Conservation (phyloP, 2,329 filamentous ascomycete species). For the Exophiala calicioides region DNA sequence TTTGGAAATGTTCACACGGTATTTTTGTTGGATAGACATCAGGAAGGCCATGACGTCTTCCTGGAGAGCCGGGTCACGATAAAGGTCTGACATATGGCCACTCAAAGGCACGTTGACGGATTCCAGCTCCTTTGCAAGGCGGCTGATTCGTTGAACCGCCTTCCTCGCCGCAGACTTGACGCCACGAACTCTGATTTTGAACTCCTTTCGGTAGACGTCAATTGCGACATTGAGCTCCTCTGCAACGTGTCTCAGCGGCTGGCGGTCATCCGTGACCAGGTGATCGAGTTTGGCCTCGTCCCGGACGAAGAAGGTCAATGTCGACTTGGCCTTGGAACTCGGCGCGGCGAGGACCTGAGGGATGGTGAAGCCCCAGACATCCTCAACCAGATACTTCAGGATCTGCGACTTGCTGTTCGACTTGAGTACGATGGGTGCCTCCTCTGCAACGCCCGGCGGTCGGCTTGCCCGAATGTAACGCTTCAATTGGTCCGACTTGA, state of each 20-base stretch:
- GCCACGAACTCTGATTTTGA: slow-evolving; percentile 12
- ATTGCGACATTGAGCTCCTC: slow-evolving; percentile 16
- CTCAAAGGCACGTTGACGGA: slow-evolving; percentile 7
- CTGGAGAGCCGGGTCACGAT: slow-evolving; percentile 8
- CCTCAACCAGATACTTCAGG: slow-evolving; percentile 18
- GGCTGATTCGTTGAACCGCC: slow-evolving; percentile 7
- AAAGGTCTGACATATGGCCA: slow-evolving; percentile 1
- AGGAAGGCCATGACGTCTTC: slow-evolving; percentile 11
- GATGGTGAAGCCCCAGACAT: slow-evolving; percentile 22
- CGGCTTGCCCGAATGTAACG: slow-evolving; percentile 12
- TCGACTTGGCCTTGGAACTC: neutral
- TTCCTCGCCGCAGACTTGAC: neutral
- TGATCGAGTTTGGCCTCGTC: slow-evolving; percentile 15
- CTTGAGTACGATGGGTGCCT: neutral
- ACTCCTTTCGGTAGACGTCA: slow-evolving; percentile 10
- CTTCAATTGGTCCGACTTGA: slow-evolving; percentile 14
- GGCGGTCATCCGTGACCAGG: slow-evolving; percentile 11
- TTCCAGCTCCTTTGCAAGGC: slow-evolving; percentile 7
- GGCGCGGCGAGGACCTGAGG: neutral
- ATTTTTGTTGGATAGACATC: slow-evolving; percentile 16
- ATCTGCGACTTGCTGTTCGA: slow-evolving; percentile 7
- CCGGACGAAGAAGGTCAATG: slow-evolving; percentile 3
- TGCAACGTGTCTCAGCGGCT: slow-evolving; percentile 19
- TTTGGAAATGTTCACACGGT: slow-evolving; percentile 15
- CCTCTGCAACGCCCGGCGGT: neutral